phyloP scores from a whole-genome alignment of 768 basidiomycete genomes.

The Suillus hirtellus region DNA sequence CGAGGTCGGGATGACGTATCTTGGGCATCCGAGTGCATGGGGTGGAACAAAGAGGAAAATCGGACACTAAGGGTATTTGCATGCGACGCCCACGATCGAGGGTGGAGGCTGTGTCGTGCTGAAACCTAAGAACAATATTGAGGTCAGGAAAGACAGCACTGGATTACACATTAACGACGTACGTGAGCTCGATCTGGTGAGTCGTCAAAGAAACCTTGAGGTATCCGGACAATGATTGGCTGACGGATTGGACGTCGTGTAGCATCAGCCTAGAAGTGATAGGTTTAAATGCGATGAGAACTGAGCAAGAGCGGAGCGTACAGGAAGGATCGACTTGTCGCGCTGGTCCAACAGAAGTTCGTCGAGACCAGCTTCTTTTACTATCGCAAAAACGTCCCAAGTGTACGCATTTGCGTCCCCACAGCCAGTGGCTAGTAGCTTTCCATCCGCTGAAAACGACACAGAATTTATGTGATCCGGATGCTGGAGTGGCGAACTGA shows the following conservation, averaged over 20 bases:
- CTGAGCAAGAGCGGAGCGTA: too few relatives aligned
- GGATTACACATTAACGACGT: too few relatives aligned
- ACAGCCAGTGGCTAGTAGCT: not conserved
- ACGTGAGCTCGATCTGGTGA: too few relatives aligned
- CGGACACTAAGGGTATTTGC: too few relatives aligned
- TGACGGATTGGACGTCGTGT: not conserved
- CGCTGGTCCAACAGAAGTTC: not conserved
- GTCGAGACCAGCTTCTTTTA: not conserved
- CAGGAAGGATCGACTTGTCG: not conserved
- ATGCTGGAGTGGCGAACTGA: not conserved
- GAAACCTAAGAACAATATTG: too few relatives aligned
- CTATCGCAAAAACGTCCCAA: not conserved
- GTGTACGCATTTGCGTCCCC: not conserved
- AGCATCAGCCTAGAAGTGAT: not conserved
- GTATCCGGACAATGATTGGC: not conserved
- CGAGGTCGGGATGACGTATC: too few relatives aligned
- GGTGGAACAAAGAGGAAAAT: too few relatives aligned
- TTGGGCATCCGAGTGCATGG: too few relatives aligned
- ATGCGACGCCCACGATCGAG: too few relatives aligned
- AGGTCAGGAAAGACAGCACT: too few relatives aligned
- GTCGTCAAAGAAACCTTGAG: not conserved
- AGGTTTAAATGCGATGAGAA: too few relatives aligned
- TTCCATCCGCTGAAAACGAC: not conserved
- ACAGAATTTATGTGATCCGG: accelerated
- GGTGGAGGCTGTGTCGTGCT: too few relatives aligned